Evolutionary conservation across 192 early-diverging fungal species (phyloP), one percentile per base, ranked within the genome.

Genomic region (Paraglomus brasilianum): DNA sequence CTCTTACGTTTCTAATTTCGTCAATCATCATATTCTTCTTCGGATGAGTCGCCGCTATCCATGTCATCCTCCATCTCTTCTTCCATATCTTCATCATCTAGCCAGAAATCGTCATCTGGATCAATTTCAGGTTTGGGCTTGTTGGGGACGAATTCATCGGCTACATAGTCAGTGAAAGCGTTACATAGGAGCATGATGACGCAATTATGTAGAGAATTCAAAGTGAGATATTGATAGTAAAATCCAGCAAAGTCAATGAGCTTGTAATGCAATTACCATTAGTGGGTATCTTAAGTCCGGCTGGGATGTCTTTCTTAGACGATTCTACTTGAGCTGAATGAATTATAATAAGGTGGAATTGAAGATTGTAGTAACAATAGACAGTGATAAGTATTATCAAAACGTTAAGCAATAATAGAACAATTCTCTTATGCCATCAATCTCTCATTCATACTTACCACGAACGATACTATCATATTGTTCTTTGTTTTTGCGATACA

Each of bases 291-390:
- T 75, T 71, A 46, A 82, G 77, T 8, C 80, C 80, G 57, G 43
- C 57, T n/a, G 80, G 80, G 44, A 82, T 80, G 61, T 82, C 73
- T 60, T 75, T 72, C 49, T 82, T 82, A 14, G 75, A 77, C 21
- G 71, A 61, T 51, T 82, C 80, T 7, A 82, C 80, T 82, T 82
- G 80, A 21, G 63, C 80, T 81, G 49, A 47, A 44, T 10, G 56
- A 36, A 41, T 15, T 39, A 66, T 10, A 19, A 30, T 0, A 50
- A 8, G 41, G 42, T 42, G 41, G 38, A 40, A 36, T 51, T 43
- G 41, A 60, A 21, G 45, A 70, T n/a, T 36, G 56, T 65, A 30
- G 30, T 30, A 30, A 30, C 30, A 3, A 2, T 30, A 30, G 30
- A 30, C 30, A 30, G 30, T 3, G 30, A 30, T 30, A 30, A 30